Evolutionary conservation across 352 stramenopile genomes (phyloP).

Genomic region (Pythium brachiatum): DNA sequence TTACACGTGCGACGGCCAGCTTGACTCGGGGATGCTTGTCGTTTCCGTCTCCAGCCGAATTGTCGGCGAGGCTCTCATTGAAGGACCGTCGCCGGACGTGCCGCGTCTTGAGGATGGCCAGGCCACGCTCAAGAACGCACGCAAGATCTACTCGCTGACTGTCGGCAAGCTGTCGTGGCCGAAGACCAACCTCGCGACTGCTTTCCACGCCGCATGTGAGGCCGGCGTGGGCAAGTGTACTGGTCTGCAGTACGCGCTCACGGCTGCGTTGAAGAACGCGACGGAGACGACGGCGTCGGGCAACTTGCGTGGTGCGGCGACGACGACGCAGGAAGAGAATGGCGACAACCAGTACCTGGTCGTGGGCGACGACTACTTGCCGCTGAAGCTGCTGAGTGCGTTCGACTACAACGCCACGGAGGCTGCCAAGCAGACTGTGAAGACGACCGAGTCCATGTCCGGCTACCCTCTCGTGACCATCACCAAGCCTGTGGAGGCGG

Average conservation of each 20-base stretch:
- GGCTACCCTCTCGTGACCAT: slow-evolving; percentile 34
- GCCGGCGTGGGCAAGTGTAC: slow-evolving; percentile 21
- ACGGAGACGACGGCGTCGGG: not conserved
- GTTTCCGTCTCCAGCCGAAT: slow-evolving; percentile 44
- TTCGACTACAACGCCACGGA: slow-evolving; percentile 41
- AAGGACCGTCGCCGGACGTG: slow-evolving; percentile 7
- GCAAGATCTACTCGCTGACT: slow-evolving; percentile 45
- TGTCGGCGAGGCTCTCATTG: slow-evolving; percentile 32
- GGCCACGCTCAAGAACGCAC: slow-evolving; percentile 35
- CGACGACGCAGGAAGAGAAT: not conserved
- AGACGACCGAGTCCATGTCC: not conserved
- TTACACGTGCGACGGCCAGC: slow-evolving; percentile 20
- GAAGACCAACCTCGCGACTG: slow-evolving; percentile 31
- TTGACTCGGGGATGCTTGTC: slow-evolving; percentile 34
- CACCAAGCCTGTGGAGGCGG: slow-evolving; percentile 18
- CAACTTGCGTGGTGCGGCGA: slow-evolving; percentile 18
- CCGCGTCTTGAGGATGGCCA: slow-evolving; percentile 10
- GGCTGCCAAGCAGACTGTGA: slow-evolving; percentile 18
- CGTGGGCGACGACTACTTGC: slow-evolving; percentile 39
- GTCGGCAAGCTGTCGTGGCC: slow-evolving; percentile 40
- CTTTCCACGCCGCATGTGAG: slow-evolving; percentile 40
- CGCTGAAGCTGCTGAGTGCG: slow-evolving; percentile 28
- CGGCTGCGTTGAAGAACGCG: slow-evolving; percentile 10
- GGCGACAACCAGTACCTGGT: slow-evolving; percentile 29
- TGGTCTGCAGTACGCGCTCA: slow-evolving; percentile 37